Base-by-base conservation (phyloP, 1,284 basidiomycete species). In the Tilletia horrida region DNA sequence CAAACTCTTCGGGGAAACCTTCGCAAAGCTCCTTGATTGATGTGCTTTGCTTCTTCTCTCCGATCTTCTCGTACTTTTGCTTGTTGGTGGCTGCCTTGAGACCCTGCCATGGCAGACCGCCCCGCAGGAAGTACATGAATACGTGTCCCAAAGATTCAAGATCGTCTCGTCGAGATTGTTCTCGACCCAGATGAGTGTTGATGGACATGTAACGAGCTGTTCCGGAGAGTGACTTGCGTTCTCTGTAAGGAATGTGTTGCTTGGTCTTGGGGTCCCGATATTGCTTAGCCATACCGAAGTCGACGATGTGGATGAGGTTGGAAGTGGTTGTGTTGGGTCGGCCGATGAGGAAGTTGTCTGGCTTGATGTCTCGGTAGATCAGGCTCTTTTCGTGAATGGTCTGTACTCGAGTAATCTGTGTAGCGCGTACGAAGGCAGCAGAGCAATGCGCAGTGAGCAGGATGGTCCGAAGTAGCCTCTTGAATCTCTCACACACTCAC, bases 1-100 rank as follows among this genome's bases (percentile, higher is more conserved):
- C 88, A 75, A 93, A 93, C 83, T 92, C 91, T 84, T 93, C 91
- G 89, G 93, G 93, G 84, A 91, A 93, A 52, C 91, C 90, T 74
- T 96, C 93, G 76, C 90, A 92, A 18, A 97, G 85, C 82, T 96
- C 93, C 83, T 92, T 93, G 83, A 96, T 95, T 13, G 91, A 90
- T 21, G 93, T 96, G 62, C 90, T 91, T 85, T 96, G 93, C 86
- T 97, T 97, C 88, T 97, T 97, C 85, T 97, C 93, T 70, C 93
- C 93, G 82, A 97, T 97, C 86, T 95, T 96, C 85, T 97, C 93
- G 84, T 96, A 97, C 86, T 96, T 96, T 84, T 95, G 92, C 86
- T 96, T 96, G 85, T 96, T 95, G 69, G 92, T 96, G 23, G 92
- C 92, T 47, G 92, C 93, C 84, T 95, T 96, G 74, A 97, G 88